Evolutionary conservation across 2,329 filamentous ascomycete genomes (phyloP), one percentile per base, ranked within the genome.

Genomic region (Colletotrichum sp.): DNA sequence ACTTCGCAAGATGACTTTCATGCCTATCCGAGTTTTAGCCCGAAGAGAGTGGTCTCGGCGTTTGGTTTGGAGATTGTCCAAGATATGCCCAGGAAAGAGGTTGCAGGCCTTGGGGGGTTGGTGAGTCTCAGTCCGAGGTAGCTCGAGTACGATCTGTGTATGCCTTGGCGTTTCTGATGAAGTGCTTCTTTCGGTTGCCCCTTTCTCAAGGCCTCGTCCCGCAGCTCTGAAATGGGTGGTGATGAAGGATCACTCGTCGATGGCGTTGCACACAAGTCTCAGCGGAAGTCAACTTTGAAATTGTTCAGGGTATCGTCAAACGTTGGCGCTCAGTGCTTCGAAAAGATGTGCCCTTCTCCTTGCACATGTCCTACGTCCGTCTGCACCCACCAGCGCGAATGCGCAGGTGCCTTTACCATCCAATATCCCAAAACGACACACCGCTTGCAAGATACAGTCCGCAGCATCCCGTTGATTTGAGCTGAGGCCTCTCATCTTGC

Each of bases 41-140:
- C 9, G 9, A 43, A 43, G 39, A 43, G 18, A n/a, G 0, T 43
- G 39, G 18, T 43, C 39, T 43, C 39, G 39, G 39, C 39, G 39
- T 7, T 1, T 12, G 0, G 3, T 43, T 12, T 43, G 9, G 43
- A 48, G 43, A 22, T 13, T 48, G 10, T 13, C n/a, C 43, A 48
- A 48, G 43, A 7, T 13, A 0, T 48, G 43, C n/a, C 43, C 6
- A 22, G 43, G 10, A 48, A 2, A 48, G 18, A 13, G 43, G n/a
- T 22, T 22, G 43, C 43, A 1, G 43, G 43, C 10, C 3, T 48
- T 48, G n/a, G 43, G 43, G 13, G n/a, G 4, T 48, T 13, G 18
- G n/a, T 12, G 0, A 43, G 39, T n/a, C 2, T 12, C 5, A 4
- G 18, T n/a, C 1, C 0, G 39, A 12, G 9, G 39, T 43, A 6